Conservation (phyloP, 2,329 filamentous ascomycete species). For the Delphinella strobiligena region DNA sequence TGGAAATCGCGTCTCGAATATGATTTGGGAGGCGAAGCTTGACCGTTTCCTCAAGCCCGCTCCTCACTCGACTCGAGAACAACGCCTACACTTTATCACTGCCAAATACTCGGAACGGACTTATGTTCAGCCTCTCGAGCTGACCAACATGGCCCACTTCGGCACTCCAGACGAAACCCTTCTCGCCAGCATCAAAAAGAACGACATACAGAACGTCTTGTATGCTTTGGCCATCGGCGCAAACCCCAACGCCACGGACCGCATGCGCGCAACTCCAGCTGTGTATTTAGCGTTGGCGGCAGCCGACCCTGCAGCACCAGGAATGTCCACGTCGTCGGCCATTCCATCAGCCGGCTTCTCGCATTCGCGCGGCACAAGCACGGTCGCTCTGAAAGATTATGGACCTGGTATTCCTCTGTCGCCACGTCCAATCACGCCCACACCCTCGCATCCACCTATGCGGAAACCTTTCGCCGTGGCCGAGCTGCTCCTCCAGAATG, state of each 20-base stretch:
- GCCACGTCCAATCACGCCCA: constrained; percentile 13
- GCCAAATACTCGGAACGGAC: constrained; percentile 80
- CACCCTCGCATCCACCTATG: constrained; percentile 26
- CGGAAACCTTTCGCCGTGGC: constrained; percentile 67
- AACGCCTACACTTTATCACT: constrained; percentile 88
- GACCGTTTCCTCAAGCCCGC: constrained; percentile 62
- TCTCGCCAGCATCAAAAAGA: constrained; percentile 86
- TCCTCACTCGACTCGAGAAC: constrained; percentile 71
- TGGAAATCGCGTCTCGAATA: constrained; percentile 90
- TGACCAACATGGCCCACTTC: constrained; percentile 56
- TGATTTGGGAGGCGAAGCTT: constrained; percentile 85
- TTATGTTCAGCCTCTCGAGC: constrained; percentile 63
- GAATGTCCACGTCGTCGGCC: neutral
- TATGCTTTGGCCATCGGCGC: constrained; percentile 79
- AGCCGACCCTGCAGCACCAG: constrained; percentile 75
- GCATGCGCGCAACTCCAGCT: constrained; percentile 74
- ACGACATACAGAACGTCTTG: constrained; percentile 86
- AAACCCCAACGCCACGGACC: constrained; percentile 77
- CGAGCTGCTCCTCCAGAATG: constrained; percentile 86
- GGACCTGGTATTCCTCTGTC: constrained; percentile 1
- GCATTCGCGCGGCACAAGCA: constrained; percentile 12
- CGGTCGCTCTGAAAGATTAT: neutral
- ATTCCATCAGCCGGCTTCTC: constrained; percentile 26
- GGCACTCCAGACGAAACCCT: constrained; percentile 75
- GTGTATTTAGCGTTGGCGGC: constrained; percentile 86